Evolutionary conservation across 495 filamentous ascomycete genomes (phyloP), one percentile per base, ranked within the genome.

Genomic region (Neurospora discreta): DNA sequence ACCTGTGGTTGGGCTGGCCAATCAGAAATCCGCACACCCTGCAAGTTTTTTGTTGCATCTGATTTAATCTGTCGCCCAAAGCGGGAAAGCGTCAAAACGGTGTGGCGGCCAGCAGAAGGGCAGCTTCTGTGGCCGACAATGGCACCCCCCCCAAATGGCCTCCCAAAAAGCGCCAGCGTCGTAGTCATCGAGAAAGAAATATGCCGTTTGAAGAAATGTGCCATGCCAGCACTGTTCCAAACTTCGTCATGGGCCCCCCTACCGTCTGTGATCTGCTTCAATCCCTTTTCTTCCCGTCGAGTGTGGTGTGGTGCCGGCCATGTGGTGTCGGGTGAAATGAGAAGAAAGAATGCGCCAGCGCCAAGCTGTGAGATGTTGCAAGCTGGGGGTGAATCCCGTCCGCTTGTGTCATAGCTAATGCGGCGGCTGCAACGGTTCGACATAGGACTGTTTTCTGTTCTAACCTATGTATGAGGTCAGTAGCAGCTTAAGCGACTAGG

Each of bases 21-120:
- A 84, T 84, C 78, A 82, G 75, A 83, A 83, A 83, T 83, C 73
- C 74, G 75, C 36, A 71, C 23, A 9, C 23, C 30, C 43, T 75
- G 77, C 76, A 41, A 52, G 40, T 71, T 74, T 78, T 76, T 76
- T 71, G 73, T 70, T 69, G 75, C 72, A 72, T 71, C 72, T 68
- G 78, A 77, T 78, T 77, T 75, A 77, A 77, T 69, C 42, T 9
- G 33, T 60, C 65, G 74, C 76, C 77, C 33, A 75, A 80, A 80
- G 67, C 60, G 76, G 78, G 72, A 77, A 79, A 79, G 75, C 75
- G 77, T 65, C 72, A 40, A 52, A 72, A 76, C 69, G 36, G 36
- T 40, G 46, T 70, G 71, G 77, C 74, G 78, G 78, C 76, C 77
- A 74, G 76, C 76, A 74, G 77, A 23, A 23, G 44, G 44, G 44